These are phyloP conservation scores for Leucosporidium creatinivorum DNA, from an alignment of 768 basidiomycete genomes.

Conservation along the genomic window DNA sequence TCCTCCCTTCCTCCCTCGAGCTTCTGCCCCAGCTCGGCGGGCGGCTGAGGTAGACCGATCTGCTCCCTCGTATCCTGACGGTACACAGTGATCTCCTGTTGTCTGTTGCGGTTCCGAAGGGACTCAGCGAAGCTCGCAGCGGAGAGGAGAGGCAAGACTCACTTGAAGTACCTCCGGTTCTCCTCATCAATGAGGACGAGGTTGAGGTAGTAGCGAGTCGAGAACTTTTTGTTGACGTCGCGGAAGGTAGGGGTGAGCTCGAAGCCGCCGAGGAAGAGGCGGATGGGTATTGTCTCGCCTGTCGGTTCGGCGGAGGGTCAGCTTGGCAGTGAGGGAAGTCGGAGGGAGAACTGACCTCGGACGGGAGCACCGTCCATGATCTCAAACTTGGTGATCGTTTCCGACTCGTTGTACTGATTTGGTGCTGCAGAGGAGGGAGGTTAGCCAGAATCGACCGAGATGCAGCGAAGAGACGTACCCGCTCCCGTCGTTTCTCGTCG, in stretches of 20 bases:
- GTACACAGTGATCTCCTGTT: slow-evolving; percentile 34
- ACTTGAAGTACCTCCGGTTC: slow-evolving; percentile 92
- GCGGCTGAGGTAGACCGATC: background rate
- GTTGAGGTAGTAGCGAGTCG: slow-evolving; percentile 92
- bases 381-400: slow-evolving; percentile 98
- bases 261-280: slow-evolving; percentile 94
- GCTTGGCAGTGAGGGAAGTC: background rate
- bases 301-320: background rate
- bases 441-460: background rate
- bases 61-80: slow-evolving; percentile 16
- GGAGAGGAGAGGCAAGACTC: background rate
- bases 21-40: slow-evolving; percentile 1
- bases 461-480: slow-evolving; percentile 9
- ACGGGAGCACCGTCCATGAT: slow-evolving; percentile 99
- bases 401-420: slow-evolving; percentile 99
- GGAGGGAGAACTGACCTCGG: slow-evolving; percentile 53
- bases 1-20: background rate
- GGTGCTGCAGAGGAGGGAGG: slow-evolving; percentile 50
- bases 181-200: slow-evolving; percentile 96
- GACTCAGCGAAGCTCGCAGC: background rate
- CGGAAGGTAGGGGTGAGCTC: slow-evolving; percentile 98
- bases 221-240: slow-evolving; percentile 99
- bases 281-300: slow-evolving; percentile 98
- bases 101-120: slow-evolving; percentile 1
- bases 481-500: slow-evolving; percentile 93